Percentiles rank a stretch among this genome's conserved stretches.
Evolutionary conservation across 768 basidiomycete species (phyloP).

Genomic region (Suillus weaverae): DNA sequence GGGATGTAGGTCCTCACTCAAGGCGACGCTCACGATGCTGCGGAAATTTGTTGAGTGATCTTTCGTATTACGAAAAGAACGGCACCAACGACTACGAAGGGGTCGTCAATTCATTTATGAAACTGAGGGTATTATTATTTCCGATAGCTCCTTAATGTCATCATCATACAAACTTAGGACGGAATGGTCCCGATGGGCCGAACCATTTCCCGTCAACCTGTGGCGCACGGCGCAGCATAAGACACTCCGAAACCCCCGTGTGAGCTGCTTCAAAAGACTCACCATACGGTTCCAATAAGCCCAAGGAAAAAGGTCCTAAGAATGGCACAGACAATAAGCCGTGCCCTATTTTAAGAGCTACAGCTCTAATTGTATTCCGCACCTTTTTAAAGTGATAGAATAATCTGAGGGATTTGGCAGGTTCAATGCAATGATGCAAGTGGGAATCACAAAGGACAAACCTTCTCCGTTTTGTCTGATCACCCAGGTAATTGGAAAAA

Average conservation of each 20-base stretch:
- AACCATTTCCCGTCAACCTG: slow-evolving; percentile 48
- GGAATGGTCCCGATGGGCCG: slow-evolving; percentile 41
- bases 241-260: slow-evolving; percentile 68
- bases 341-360: neutral
- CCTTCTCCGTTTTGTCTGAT: slow-evolving; percentile 79
- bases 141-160: slow-evolving; percentile 8
- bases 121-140: too few relatives aligned
- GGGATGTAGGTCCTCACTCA: neutral
- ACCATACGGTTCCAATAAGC: slow-evolving; percentile 81
- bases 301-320: slow-evolving; percentile 37
- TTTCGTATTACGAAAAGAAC: neutral
- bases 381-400: slow-evolving; percentile 92
- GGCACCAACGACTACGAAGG: neutral
- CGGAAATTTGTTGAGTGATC: neutral
- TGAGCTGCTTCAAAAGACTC: slow-evolving; percentile 28
- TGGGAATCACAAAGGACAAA: slow-evolving; percentile 31
- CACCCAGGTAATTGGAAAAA: slow-evolving; percentile 64
- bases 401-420: slow-evolving; percentile 38
- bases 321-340: slow-evolving; percentile 5
- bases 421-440: slow-evolving; percentile 10
- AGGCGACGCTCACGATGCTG: neutral
- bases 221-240: slow-evolving; percentile 42
- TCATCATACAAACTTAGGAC: slow-evolving; percentile 36
- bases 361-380: slow-evolving; percentile 6
- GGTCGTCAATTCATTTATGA: neutral